Conservation (phyloP, 495 filamentous ascomycete genomes). For the Cercophora newfieldiana region DNA sequence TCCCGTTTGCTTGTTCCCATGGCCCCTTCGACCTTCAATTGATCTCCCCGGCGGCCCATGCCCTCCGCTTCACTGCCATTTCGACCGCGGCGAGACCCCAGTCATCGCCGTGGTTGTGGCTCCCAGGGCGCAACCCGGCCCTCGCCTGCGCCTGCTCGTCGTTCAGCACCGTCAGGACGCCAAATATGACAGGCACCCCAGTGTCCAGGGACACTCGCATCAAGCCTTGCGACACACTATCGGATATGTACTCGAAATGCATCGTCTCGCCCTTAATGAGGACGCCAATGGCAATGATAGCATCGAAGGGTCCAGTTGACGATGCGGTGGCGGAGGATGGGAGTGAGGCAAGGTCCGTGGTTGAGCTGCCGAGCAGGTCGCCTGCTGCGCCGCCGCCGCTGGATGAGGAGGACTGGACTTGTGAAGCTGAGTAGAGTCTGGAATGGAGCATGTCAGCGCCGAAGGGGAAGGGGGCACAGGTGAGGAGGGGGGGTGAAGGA, state of each 20-base stretch:
- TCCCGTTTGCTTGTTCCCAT: not conserved
- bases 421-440: slow-evolving; percentile 83
- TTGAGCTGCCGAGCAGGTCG: slow-evolving; percentile 72
- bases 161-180: slow-evolving; percentile 81
- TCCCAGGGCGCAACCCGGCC: slow-evolving; percentile 67
- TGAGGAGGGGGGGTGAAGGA: not conserved
- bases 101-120: slow-evolving; percentile 85
- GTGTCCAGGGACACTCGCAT: slow-evolving; percentile 92
- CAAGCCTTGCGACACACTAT: slow-evolving; percentile 81
- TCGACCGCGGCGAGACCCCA: slow-evolving; percentile 80
- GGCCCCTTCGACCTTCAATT: slow-evolving; percentile 31
- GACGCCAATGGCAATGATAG: slow-evolving; percentile 91
- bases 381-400: slow-evolving; percentile 67
- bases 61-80: slow-evolving; percentile 67
- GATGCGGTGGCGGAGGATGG: slow-evolving; percentile 28
- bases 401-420: slow-evolving; percentile 71
- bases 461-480: not conserved
- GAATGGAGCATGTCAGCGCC: not conserved
- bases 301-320: slow-evolving; percentile 72
- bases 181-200: slow-evolving; percentile 87
- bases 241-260: slow-evolving; percentile 98
- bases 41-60: slow-evolving; percentile 66
- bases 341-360: slow-evolving; percentile 57
- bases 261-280: slow-evolving; percentile 98
- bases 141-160: slow-evolving; percentile 85